Base-by-base conservation (phyloP, 2,329 filamentous ascomycete species). In the Tolypocladium pustulatum region DNA sequence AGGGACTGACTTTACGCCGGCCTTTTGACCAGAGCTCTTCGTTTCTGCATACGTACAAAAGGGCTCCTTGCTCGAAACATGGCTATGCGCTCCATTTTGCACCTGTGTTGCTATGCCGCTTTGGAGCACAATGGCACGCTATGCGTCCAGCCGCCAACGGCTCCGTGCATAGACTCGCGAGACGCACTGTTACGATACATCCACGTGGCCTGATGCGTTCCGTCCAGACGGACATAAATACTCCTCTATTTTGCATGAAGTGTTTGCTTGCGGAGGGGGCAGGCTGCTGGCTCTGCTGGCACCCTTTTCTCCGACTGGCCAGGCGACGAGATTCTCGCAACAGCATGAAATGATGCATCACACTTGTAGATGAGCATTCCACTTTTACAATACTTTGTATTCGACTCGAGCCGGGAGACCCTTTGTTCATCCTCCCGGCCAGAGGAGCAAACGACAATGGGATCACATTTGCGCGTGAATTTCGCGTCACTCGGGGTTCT, bases 161-260 rank as follows among this genome's bases (percentile, higher is more conserved):
- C 49, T 22, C 30, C 30, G 20, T 53, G 49, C 49, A 53, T 53
- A 22, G 27, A 32, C 30, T 17, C 13, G 12, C 10, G 10, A 53
- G 49, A 52, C 20, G 30, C 30, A 53, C 30, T 49, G 43, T 10
- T 49, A 15, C 30, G 12, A 36, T 32, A n/a, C 38, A 53, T 32
- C 57, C 57, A 58, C 57, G 57, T 58, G 57, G 57, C 22, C 40
- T 54, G 15, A 54, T 38, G 57, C 57, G 57, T 25, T 36, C 36
- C 13, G n/a, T 2, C 36, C 25, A 22, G 17, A 51, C 34, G 13
- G 27, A 32, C 3, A n/a, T n/a, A 10, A 8, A 4, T 20, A 4
- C 25, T 27, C 27, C 15, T 5, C 46, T 2, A 20, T 32, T n/a
- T 27, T 17, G 17, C 46, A 20, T 15, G 27, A 30, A 51, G 8